Percentiles rank a stretch among this genome's conserved stretches.
phyloP scores from a whole-genome alignment of 2,329 filamentous ascomycete genomes.

The Fusarium pilosicola region DNA sequence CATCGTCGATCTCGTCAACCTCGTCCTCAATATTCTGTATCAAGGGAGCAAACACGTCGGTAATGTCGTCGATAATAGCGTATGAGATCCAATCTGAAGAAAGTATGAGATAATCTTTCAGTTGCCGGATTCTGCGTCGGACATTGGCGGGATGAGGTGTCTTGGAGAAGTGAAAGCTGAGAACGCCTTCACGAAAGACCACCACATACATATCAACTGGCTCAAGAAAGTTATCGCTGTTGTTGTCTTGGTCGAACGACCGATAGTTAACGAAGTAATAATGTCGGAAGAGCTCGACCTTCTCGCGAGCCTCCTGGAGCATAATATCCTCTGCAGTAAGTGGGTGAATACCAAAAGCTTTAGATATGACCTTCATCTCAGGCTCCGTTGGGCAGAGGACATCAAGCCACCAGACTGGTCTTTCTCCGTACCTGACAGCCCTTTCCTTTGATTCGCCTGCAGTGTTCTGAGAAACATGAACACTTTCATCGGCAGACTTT shows the following conservation, averaged over 20 bases:
- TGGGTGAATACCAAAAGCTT: constrained; percentile 94
- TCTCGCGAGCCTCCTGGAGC: constrained; percentile 96
- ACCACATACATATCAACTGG: constrained; percentile 98
- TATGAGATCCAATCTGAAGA: constrained; percentile 99
- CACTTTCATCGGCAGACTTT: constrained; percentile 50
- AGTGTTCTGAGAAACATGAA: constrained; percentile 29
- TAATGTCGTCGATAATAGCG: constrained; percentile 97
- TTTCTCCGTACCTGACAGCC: constrained; percentile 74
- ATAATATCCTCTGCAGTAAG: constrained; percentile 96
- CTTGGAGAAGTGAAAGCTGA: constrained; percentile 97
- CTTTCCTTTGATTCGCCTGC: constrained; percentile 49
- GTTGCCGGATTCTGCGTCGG: constrained; percentile 88
- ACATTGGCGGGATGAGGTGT: constrained; percentile 97
- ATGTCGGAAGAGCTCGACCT: constrained; percentile 95
- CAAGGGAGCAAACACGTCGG: constrained; percentile 91
- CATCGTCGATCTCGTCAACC: constrained; percentile 96
- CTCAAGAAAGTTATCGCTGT: constrained; percentile 89
- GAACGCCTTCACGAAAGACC: constrained; percentile 93
- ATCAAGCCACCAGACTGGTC: constrained; percentile 97
- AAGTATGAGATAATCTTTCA: constrained; percentile 92
- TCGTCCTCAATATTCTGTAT: constrained; percentile 95
- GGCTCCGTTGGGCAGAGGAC: constrained; percentile 89
- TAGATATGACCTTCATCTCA: constrained; percentile 94
- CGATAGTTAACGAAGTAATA: constrained; percentile 99
- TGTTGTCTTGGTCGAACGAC: constrained; percentile 93